Percentiles rank a stretch among this genome's conserved stretches.
These are phyloP conservation scores for Atkinsonella texensis DNA, from an alignment of 2,329 filamentous ascomycete species.

Conservation along the genomic window DNA sequence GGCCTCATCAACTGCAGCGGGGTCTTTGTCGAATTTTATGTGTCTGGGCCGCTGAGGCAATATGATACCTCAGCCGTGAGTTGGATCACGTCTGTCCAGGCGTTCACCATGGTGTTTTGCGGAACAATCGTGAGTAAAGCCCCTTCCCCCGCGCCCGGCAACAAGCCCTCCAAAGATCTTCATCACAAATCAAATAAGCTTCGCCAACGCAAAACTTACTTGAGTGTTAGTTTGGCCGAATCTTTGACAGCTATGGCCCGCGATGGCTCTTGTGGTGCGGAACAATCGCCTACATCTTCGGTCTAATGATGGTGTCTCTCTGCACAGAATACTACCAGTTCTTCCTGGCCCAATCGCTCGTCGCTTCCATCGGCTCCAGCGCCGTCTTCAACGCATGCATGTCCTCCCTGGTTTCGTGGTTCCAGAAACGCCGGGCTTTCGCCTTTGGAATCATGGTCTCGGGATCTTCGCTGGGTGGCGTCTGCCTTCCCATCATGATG, in stretches of 20 bases:
- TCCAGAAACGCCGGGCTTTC: conserved; percentile 36
- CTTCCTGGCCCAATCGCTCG: conserved; percentile 29
- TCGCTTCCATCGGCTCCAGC: conserved; percentile 28
- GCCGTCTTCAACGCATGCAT: conserved; percentile 31
- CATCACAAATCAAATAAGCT: no score
- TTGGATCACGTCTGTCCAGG: conserved; percentile 47
- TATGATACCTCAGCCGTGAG: conserved; percentile 40
- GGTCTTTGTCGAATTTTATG: conserved; percentile 48
- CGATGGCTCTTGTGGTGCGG: conserved; percentile 42
- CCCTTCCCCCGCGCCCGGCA: not conserved
- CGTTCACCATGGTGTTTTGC: conserved; percentile 37
- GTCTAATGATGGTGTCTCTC: conserved; percentile 51
- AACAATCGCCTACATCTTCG: conserved; percentile 45
- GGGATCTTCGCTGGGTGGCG: conserved; percentile 42
- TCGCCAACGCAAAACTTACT: conserved; percentile 10
- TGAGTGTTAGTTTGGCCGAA: conserved; percentile 37
- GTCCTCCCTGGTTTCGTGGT: conserved; percentile 37
- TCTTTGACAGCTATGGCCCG: conserved; percentile 56
- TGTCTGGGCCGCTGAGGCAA: conserved; percentile 31
- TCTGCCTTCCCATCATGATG: conserved; percentile 49
- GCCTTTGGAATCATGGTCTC: conserved; percentile 42
- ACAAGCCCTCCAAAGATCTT: not conserved
- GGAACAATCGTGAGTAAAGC: conserved; percentile 29
- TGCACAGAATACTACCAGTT: conserved; percentile 28
- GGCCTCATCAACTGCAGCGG: conserved; percentile 35